Evolutionary conservation across 768 basidiomycete genomes (phyloP).

Genomic region (Symmetrospora coprosmae): DNA sequence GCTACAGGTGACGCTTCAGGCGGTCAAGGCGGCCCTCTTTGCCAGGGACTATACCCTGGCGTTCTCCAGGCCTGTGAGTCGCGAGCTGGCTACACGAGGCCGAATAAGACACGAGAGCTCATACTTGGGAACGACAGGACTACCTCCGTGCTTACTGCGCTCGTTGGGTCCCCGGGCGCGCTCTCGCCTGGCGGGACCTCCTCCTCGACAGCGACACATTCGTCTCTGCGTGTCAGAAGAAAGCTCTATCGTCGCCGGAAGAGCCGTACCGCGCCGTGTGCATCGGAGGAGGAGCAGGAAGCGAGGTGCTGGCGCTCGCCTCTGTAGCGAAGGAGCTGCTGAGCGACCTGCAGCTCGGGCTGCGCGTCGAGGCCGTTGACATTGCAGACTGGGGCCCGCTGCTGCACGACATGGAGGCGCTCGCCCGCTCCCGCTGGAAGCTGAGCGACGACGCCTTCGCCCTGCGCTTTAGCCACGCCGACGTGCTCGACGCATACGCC

Average conservation of each 20-base stretch:
- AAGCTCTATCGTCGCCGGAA: not conserved
- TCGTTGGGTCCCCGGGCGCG: conserved; percentile 27
- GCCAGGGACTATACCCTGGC: conserved; percentile 28
- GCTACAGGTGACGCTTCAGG: conserved; percentile 22
- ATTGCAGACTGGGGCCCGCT: conserved; percentile 18
- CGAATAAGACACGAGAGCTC: not conserved
- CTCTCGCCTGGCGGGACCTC: conserved; percentile 27
- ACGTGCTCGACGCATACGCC: conserved; percentile 7
- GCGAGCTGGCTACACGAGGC: not conserved
- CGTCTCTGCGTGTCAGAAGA: not conserved
- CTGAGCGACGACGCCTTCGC: not conserved
- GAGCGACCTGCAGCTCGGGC: too few species aligned
- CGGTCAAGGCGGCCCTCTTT: conserved; percentile 30
- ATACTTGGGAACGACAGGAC: conserved; percentile 10
- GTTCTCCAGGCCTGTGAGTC: conserved; percentile 21
- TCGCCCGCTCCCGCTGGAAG: not conserved
- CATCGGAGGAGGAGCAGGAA: conserved; percentile 29
- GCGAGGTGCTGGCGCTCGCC: conserved; percentile 29
- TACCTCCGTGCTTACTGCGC: conserved; percentile 23
- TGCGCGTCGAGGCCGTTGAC: conserved; percentile 20
- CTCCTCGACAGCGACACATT: conserved; percentile 3
- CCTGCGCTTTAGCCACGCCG: conserved; percentile 14
- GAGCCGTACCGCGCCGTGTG: not conserved
- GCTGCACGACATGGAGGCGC: conserved; percentile 6
- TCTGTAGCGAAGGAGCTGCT: conserved; percentile 7